A percentile compares a stretch with the other conserved stretches of the same genome.
Evolutionary conservation across 2,329 filamentous ascomycete genomes (phyloP).

Genomic region (Diplodia corticola): DNA sequence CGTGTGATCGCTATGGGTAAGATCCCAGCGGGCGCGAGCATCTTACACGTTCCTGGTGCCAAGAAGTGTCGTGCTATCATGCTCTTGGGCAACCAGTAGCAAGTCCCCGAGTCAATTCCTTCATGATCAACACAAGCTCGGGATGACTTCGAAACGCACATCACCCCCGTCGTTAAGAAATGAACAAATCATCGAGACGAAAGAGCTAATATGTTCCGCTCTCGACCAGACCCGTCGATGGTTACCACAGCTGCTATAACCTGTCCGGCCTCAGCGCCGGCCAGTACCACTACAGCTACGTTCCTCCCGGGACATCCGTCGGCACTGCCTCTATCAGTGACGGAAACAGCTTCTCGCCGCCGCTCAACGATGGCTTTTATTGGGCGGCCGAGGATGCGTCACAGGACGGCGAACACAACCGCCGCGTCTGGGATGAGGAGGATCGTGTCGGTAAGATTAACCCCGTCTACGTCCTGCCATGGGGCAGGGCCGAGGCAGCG

Average conservation of each 20-base stretch:
- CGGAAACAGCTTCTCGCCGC: background rate
- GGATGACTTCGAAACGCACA: background rate
- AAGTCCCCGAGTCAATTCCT: too few species aligned
- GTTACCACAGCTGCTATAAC: constrained; percentile 92
- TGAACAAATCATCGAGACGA: background rate
- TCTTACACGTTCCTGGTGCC: background rate
- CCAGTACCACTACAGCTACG: constrained; percentile 63
- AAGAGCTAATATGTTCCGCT: constrained; percentile 24
- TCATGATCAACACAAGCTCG: too few species aligned
- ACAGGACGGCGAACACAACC: constrained; percentile 47
- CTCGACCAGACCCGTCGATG: constrained; percentile 67
- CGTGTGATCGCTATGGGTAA: background rate
- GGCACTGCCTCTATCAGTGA: constrained; percentile 23
- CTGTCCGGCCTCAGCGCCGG: constrained; percentile 76
- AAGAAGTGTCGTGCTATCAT: background rate
- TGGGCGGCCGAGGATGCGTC: constrained; percentile 50
- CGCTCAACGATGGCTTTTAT: constrained; percentile 44
- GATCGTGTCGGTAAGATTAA: constrained; percentile 73
- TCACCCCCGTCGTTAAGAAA: constrained; percentile 15
- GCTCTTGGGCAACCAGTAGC: background rate
- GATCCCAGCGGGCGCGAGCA: background rate
- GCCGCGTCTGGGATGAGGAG: constrained; percentile 63
- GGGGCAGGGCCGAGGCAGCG: constrained; percentile 64
- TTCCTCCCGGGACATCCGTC: constrained; percentile 36
- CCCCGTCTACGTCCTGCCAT: constrained; percentile 82